Base-by-base conservation (phyloP, 805 yeast genomes). In the Dipodascopsis uninucleata region DNA sequence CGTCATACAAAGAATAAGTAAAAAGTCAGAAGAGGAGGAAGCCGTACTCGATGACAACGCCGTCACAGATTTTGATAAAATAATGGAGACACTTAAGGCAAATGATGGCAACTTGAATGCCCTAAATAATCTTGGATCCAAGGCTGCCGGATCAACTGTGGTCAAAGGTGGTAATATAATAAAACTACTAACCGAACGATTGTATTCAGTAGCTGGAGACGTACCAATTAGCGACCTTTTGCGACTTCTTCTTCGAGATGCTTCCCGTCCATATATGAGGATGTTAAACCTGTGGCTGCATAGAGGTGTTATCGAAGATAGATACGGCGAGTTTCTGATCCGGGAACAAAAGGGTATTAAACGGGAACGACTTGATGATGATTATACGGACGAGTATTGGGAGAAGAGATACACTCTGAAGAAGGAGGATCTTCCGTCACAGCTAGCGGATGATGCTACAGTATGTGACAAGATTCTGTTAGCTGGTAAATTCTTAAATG, bases 401-500 rank as follows among this genome's bases (percentile, higher is more conserved):
- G 71, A 66, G 24, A 60, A 61, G 44, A 79, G 85, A 48, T 93
- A 77, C 61, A 74, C 84, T 4, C 71, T 88, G 14, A 72, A 89
- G 38, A 75, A 75, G 38, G 94, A 85, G 57, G 94, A 90, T 0
- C 58, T 88, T 28, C 78, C 90, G 3, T 72, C 74, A 43, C 87
- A 81, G 52, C 77, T 90, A 47, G 65, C 70, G 5, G 64, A 70
- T 29, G 69, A 67, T 21, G 75, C 71, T 1, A 17, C 43, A 25
- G 60, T 79, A 5, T 83, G 83, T 53, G 71, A 73, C 38, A 82
- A 82, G 62, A 72, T 90, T 0, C 67, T 90, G 20, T 69, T 79
- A 39, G 85, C 96, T 0, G 99, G 99, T 1, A 89, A 87, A 63
- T 81, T 81, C 56, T 67, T 88, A 44, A 85, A 86, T 57, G 81